Evolutionary conservation across 2,329 filamentous ascomycete genomes (phyloP), one percentile per base, ranked within the genome.

Genomic region (Neopestalotiopsis sp.): DNA sequence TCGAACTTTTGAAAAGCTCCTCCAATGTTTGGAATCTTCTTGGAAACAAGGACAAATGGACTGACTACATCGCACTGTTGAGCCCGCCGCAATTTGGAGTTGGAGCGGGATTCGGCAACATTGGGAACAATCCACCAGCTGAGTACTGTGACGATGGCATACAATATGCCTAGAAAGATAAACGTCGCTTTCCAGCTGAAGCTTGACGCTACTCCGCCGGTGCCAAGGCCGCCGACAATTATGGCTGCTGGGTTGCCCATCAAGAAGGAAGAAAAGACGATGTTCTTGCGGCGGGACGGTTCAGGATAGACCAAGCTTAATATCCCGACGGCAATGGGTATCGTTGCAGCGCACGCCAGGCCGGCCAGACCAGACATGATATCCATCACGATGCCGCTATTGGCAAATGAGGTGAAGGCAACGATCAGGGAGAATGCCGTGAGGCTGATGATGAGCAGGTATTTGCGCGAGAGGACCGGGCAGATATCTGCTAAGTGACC

Each of bases 191-290:
- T 78, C 78, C 78, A 80, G 59, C 67, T 73, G 17, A 77, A 69
- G 34, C 70, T 57, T 2, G 75, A 71, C 57, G 75, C 73, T n/a
- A 78, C 71, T 9, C 72, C 75, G 13, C 78, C 78, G 4, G 77
- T 78, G 32, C 76, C 76, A n/a, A 79, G 68, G 20, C 78, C 76
- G 9, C 78, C 78, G 30, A 80, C 73, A 30, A 80, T 75, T 4
- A 76, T 78, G 3, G 77, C 77, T 12, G 74, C 72, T 10, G 77
- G 75, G 1, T 75, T 78, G 13, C 78, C 78, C 74, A 78, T 78
- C 38, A 79, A 73, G 66, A 80, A 78, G 32, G 77, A 75, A 2
- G 77, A 77, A 63, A 79, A 79, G 17, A 76, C 76, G 49, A 78
- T 69, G 58, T 78, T 78, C 66, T 75, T 76, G 42, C 78, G 77